These are phyloP conservation scores for Anaeromyces robustus DNA, from an alignment of 192 early-diverging fungal genomes.

Conservation along the genomic window DNA sequence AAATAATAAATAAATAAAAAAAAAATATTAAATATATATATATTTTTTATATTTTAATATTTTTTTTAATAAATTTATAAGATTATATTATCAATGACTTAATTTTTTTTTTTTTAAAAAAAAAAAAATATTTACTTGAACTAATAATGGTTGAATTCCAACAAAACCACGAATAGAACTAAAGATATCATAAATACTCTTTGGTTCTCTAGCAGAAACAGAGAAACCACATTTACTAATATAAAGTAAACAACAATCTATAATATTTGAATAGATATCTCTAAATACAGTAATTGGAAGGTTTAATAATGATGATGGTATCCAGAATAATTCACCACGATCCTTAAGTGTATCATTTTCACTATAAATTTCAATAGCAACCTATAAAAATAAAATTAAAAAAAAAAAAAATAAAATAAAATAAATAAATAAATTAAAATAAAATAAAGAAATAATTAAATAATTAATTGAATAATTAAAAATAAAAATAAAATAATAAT, in stretches of 20 bases:
- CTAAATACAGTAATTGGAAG: neutral
- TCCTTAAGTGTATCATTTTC: neutral
- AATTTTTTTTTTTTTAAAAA: no score
- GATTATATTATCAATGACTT: no score
- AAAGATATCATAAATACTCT: neutral
- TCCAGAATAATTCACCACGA: neutral
- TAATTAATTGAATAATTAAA: no score
- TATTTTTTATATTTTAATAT: no score
- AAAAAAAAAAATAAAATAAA: neutral
- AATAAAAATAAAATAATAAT: no score
- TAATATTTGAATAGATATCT: neutral
- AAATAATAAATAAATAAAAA: no score
- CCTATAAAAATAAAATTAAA: neutral
- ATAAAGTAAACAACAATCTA: neutral
- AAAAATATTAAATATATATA: no score
- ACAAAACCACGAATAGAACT: neutral
- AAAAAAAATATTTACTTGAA: neutral
- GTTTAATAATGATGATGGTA: neutral
- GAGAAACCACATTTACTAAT: neutral
- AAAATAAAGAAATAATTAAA: no score
- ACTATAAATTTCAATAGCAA: neutral
- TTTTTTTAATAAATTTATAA: no score
- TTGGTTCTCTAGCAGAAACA: neutral
- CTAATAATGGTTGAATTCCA: neutral
- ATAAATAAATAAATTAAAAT: no score